These are phyloP conservation scores for Alternaria conjuncta DNA, from an alignment of 2,329 filamentous ascomycete species.

Conservation along the genomic window DNA sequence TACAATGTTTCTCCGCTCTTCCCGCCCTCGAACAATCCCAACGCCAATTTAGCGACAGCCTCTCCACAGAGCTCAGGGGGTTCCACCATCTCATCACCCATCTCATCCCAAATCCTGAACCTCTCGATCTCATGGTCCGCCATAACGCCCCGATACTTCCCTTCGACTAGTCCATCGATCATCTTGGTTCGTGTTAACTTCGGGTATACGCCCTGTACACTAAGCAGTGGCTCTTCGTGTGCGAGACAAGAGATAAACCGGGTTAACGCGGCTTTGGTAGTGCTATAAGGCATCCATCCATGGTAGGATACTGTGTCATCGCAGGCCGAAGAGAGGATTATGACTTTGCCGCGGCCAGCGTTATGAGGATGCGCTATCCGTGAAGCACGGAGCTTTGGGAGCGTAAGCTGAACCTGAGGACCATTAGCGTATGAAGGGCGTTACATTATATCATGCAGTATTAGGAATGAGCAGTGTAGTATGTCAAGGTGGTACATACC, in stretches of 20 bases:
- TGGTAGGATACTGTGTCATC: conserved; percentile 28
- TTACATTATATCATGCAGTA: not conserved
- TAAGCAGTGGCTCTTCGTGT: conserved; percentile 30
- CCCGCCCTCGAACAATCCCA: conserved; percentile 30
- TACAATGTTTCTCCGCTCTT: conserved; percentile 30
- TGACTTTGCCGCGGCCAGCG: conserved; percentile 24
- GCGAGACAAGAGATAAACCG: conserved; percentile 33
- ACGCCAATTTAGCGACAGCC: conserved; percentile 29
- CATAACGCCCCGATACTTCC: conserved; percentile 30
- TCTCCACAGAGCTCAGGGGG: conserved; percentile 31
- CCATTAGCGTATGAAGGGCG: not conserved
- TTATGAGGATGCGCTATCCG: conserved; percentile 20
- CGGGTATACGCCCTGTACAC: conserved; percentile 34
- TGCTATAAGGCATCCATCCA: conserved; percentile 35
- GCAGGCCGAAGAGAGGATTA: conserved; percentile 32
- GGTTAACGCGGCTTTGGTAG: conserved; percentile 32
- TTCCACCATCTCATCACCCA: conserved; percentile 35
- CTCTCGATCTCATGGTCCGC: conserved; percentile 37
- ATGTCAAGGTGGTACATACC: conserved; percentile 13
- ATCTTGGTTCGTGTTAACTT: conserved; percentile 37
- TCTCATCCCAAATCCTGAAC: conserved; percentile 30
- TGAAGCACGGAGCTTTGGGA: conserved; percentile 27
- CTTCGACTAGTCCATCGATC: conserved; percentile 27
- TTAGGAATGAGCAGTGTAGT: not conserved
- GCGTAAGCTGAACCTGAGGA: conserved; percentile 23